Percentiles rank a stretch among this genome's conserved stretches.
Evolutionary conservation across 495 filamentous ascomycete species (phyloP).

Genomic region (Penicillium malachiteum): DNA sequence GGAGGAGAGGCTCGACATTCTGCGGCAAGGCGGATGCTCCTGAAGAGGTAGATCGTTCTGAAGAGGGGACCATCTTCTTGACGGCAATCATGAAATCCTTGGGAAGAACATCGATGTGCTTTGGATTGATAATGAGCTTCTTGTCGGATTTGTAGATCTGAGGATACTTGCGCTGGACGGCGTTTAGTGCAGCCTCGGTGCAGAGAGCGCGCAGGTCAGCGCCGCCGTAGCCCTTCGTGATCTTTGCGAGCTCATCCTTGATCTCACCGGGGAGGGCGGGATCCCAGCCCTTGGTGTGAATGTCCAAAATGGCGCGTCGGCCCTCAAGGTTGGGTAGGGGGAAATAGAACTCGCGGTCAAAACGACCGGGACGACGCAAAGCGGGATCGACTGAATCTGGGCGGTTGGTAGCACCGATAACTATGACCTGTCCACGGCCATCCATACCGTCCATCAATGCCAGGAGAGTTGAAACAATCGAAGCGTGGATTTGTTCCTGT

Average conservation of each 20-base stretch:
- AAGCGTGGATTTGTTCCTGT: slow-evolving; percentile 97
- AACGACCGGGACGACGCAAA: slow-evolving; percentile 92
- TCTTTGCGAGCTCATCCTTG: slow-evolving; percentile 77
- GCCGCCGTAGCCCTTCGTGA: slow-evolving; percentile 95
- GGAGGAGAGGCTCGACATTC: slow-evolving; percentile 77
- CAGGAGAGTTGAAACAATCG: slow-evolving; percentile 91
- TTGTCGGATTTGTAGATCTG: slow-evolving; percentile 91
- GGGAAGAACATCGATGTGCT: slow-evolving; percentile 76
- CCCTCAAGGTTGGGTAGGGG: slow-evolving; percentile 79
- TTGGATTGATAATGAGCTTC: slow-evolving; percentile 85
- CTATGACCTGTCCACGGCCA: slow-evolving; percentile 93
- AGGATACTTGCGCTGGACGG: slow-evolving; percentile 90
- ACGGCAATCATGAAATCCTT: slow-evolving; percentile 96
- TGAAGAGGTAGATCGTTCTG: slow-evolving; percentile 81
- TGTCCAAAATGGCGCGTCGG: slow-evolving; percentile 83
- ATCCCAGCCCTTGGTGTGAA: slow-evolving; percentile 93
- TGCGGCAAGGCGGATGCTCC: slow-evolving; percentile 75
- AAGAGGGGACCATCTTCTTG: slow-evolving; percentile 94
- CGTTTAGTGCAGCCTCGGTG: slow-evolving; percentile 98
- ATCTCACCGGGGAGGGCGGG: slow-evolving; percentile 69
- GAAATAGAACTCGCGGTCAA: slow-evolving; percentile 98
- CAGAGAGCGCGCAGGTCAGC: slow-evolving; percentile 91
- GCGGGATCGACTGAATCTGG: slow-evolving; percentile 98
- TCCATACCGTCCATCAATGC: slow-evolving; percentile 99
- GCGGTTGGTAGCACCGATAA: slow-evolving; percentile 96